These are phyloP conservation scores for Pythium phragmitis DNA, from an alignment of 352 stramenopile genomes.

Conservation along the genomic window DNA sequence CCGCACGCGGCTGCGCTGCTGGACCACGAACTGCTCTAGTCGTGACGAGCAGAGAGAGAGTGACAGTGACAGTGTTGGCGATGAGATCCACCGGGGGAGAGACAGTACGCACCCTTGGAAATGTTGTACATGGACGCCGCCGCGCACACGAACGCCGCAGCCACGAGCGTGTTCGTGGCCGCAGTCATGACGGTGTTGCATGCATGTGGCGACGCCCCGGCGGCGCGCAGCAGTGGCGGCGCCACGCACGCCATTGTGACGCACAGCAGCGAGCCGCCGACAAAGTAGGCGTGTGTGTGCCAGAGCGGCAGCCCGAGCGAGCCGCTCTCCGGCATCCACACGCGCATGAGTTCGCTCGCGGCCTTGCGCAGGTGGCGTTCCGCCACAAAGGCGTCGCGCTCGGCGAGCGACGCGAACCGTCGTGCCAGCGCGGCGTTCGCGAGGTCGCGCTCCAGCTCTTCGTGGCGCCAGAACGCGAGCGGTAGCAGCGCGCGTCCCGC, in stretches of 20 bases:
- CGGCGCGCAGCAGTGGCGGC: background rate
- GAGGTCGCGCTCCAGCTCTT: constrained; percentile 48
- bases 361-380: constrained; percentile 44
- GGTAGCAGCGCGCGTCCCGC: constrained; percentile 29
- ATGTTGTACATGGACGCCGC: constrained; percentile 42
- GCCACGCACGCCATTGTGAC: constrained; percentile 24
- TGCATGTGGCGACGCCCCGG: background rate
- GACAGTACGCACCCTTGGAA: constrained; percentile 29
- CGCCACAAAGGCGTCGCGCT: constrained; percentile 41
- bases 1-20: constrained; percentile 51
- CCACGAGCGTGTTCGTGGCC: constrained; percentile 40
- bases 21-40: constrained; percentile 51
- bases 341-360: constrained; percentile 40
- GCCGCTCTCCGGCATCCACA: constrained; percentile 66
- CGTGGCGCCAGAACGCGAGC: constrained; percentile 55
- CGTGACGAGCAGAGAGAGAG: background rate
- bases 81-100: background rate
- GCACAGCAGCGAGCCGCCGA: constrained; percentile 31
- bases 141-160: constrained; percentile 34
- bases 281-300: constrained; percentile 41
- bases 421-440: constrained; percentile 37
- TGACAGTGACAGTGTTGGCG: background rate
- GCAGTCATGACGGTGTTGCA: constrained; percentile 39
- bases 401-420: constrained; percentile 28
- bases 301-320: constrained; percentile 47